Conservation (phyloP, 202 grass and related monocot genomes). For the Bolboschoenoplectus hybrid region DNA sequence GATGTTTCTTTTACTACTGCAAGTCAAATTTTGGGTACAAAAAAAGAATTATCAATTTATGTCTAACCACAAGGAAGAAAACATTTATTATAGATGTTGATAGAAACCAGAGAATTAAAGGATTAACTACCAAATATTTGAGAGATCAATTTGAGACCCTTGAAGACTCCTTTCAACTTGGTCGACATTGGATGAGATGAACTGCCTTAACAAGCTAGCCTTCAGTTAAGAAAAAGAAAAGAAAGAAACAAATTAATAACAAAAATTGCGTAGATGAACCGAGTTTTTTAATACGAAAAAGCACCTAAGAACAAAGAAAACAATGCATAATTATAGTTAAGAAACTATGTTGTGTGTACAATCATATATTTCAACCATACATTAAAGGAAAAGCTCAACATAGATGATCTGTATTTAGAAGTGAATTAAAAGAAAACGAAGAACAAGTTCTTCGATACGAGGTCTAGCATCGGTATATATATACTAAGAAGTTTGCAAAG, state of each 20-base stretch:
- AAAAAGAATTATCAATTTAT: not conserved
- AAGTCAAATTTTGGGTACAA: conserved; percentile 4
- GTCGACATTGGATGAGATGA: conserved; percentile 49
- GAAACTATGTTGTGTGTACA: not conserved
- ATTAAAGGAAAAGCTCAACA: not conserved
- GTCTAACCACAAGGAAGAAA: not conserved
- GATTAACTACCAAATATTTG: conserved; percentile 65
- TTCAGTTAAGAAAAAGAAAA: not conserved
- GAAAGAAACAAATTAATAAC: conserved; percentile 10
- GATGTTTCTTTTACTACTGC: conserved; percentile 60
- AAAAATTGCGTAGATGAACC: not conserved
- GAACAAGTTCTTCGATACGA: not conserved
- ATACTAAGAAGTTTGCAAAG: not conserved
- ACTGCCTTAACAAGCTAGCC: conserved; percentile 26
- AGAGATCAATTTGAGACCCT: conserved; percentile 76
- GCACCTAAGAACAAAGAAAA: conserved; percentile 1
- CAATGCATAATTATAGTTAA: not conserved
- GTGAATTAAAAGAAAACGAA: not conserved
- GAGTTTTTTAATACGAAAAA: not conserved
- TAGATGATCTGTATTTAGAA: not conserved
- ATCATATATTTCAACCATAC: not conserved
- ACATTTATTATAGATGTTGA: not conserved
- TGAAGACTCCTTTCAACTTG: conserved; percentile 85
- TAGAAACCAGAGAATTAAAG: not conserved
- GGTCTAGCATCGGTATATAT: not conserved